These are phyloP conservation scores for Gossypium bickii DNA, from an alignment of 345 rosid genomes.

Conservation along the genomic window DNA sequence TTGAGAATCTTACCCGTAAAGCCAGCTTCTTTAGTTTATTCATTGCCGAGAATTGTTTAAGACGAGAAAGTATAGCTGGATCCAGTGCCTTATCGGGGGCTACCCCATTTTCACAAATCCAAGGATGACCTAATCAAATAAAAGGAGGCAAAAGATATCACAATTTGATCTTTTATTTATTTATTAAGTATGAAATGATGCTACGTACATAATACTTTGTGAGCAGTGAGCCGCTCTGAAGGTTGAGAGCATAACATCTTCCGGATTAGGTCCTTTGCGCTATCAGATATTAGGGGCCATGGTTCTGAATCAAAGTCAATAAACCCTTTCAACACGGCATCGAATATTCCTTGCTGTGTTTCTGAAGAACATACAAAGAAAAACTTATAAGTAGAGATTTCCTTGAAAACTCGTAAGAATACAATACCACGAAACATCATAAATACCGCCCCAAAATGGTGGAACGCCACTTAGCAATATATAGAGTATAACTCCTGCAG, in stretches of 20 bases:
- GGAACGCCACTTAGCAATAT: slow-evolving; percentile 1
- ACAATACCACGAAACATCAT: slow-evolving; percentile 8
- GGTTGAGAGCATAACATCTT: slow-evolving; percentile 81
- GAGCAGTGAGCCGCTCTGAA: slow-evolving; percentile 82
- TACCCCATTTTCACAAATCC: slow-evolving; percentile 98
- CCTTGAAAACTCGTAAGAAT: slow-evolving; percentile 1
- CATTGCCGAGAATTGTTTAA: slow-evolving; percentile 97
- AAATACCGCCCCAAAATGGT: slow-evolving; percentile 72
- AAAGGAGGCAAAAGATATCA: background rate
- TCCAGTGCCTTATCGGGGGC: slow-evolving; percentile 93
- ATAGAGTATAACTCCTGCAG: slow-evolving; percentile 5
- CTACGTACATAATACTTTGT: slow-evolving; percentile 89
- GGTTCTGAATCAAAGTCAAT: slow-evolving; percentile 95
- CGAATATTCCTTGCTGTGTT: slow-evolving; percentile 98
- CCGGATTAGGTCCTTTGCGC: slow-evolving; percentile 80
- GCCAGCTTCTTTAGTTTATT: slow-evolving; percentile 99
- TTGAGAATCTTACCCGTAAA: slow-evolving; percentile 51
- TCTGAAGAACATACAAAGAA: slow-evolving; percentile 38
- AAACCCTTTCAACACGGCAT: slow-evolving; percentile 89
- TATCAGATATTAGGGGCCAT: slow-evolving; percentile 91
- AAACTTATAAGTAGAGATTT: slow-evolving; percentile 17
- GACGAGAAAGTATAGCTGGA: slow-evolving; percentile 96
- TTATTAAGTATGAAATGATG: slow-evolving; percentile 3
- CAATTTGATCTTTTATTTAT: background rate
- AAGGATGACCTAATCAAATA: slow-evolving; percentile 73